These are phyloP conservation scores for Sugiyamaella americana DNA, from an alignment of 805 yeast genomes.

Conservation along the genomic window DNA sequence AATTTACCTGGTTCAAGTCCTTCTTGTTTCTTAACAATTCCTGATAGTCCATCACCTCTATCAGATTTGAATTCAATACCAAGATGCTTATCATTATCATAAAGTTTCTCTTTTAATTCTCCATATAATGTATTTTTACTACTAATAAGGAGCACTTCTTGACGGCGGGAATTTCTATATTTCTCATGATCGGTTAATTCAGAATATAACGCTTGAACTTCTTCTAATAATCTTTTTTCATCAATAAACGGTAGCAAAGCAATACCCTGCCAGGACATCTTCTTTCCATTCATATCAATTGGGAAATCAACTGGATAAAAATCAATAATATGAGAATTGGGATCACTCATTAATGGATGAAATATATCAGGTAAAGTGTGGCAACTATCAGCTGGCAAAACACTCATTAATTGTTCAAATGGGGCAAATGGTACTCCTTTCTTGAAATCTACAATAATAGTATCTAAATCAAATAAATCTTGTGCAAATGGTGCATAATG, in stretches of 20 bases:
- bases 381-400: slow-evolving; percentile 88
- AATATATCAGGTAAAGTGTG: slow-evolving; percentile 79
- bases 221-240: slow-evolving; percentile 61
- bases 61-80: slow-evolving; percentile 20
- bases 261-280: slow-evolving; percentile 93
- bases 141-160: slow-evolving; percentile 66
- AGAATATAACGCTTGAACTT: slow-evolving; percentile 60
- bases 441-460: slow-evolving; percentile 47
- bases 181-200: slow-evolving; percentile 60
- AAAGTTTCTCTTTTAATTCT: slow-evolving; percentile 36
- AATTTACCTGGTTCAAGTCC: slow-evolving; percentile 35
- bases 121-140: slow-evolving; percentile 49
- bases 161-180: slow-evolving; percentile 61
- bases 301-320: slow-evolving; percentile 85
- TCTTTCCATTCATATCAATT: slow-evolving; percentile 93
- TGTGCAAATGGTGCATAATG: slow-evolving; percentile 98
- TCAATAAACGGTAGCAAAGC: slow-evolving; percentile 88
- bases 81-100: slow-evolving; percentile 31
- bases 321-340: slow-evolving; percentile 78
- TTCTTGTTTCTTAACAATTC: slow-evolving; percentile 25
- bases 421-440: slow-evolving; percentile 80
- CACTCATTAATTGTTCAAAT: slow-evolving; percentile 91
- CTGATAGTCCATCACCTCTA: slow-evolving; percentile 32
- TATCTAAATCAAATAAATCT: slow-evolving; percentile 58
- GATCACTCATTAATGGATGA: slow-evolving; percentile 72